phyloP scores from a whole-genome alignment of 371 early-diverging fungal genomes.

The Mortierella sp. region DNA sequence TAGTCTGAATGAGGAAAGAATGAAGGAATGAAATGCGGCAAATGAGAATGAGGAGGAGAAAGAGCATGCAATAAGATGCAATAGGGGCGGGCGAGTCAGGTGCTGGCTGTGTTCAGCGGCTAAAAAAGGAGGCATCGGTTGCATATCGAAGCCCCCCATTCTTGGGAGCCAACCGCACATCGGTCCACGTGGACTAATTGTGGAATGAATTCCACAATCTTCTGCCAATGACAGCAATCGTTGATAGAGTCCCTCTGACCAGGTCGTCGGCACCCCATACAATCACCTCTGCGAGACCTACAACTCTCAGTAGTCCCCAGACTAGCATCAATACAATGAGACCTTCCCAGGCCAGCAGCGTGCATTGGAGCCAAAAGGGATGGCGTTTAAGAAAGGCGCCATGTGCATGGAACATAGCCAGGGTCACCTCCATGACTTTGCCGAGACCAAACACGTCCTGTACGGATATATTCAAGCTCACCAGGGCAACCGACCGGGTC shows the following conservation, averaged over 20 bases:
- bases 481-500: slow-evolving; percentile 31
- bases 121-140: too few species aligned
- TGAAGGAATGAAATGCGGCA: too few species aligned
- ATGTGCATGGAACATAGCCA: slow-evolving; percentile 41
- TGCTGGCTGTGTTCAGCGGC: too few species aligned
- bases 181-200: not conserved
- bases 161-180: too few species aligned
- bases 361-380: slow-evolving; percentile 40
- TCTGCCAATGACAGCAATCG: slow-evolving; percentile 14
- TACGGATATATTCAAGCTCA: slow-evolving; percentile 30
- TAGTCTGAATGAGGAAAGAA: too few species aligned
- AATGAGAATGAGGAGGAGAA: too few species aligned
- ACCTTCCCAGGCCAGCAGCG: slow-evolving; percentile 30
- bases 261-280: slow-evolving; percentile 51
- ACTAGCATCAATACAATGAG: slow-evolving; percentile 27
- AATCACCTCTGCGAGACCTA: slow-evolving; percentile 43
- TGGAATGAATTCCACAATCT: slow-evolving; percentile 14
- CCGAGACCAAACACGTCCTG: slow-evolving; percentile 41
- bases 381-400: slow-evolving; percentile 33
- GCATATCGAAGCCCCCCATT: too few species aligned
- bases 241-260: slow-evolving; percentile 35
- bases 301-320: slow-evolving; percentile 37
- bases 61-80: too few species aligned
- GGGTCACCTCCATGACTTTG: slow-evolving; percentile 27
- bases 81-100: too few species aligned